Conservation (phyloP, 495 filamentous ascomycete species). For the Tuber melanosporum region DNA sequence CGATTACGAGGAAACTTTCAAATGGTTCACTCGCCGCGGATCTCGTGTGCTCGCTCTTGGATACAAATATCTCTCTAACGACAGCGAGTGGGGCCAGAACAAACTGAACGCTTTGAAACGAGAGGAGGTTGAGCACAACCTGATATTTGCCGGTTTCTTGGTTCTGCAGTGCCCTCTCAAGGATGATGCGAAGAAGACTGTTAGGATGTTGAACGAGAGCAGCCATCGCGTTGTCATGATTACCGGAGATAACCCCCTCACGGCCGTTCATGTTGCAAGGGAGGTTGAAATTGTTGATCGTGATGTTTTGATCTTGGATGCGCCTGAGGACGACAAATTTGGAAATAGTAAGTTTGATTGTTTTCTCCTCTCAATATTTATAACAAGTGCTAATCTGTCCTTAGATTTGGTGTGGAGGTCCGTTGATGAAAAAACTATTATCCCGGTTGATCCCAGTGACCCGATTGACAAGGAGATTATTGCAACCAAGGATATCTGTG, state of each 20-base stretch:
- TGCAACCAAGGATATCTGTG: slow-evolving; percentile 82
- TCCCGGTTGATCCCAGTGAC: slow-evolving; percentile 78
- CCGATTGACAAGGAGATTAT: slow-evolving; percentile 77
- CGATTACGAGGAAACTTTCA: slow-evolving; percentile 96
- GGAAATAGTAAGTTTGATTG: slow-evolving; percentile 48
- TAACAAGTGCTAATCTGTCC: slow-evolving; percentile 6
- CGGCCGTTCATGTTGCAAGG: slow-evolving; percentile 88
- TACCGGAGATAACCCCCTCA: slow-evolving; percentile 95
- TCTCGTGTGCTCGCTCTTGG: slow-evolving; percentile 88
- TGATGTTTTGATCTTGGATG: slow-evolving; percentile 88
- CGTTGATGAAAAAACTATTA: slow-evolving; percentile 80
- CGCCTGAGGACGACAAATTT: slow-evolving; percentile 81
- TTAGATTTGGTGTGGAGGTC: slow-evolving; percentile 81
- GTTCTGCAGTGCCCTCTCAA: slow-evolving; percentile 94
- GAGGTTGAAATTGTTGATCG: slow-evolving; percentile 97
- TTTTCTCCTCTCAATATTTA: background rate
- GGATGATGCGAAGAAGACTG: slow-evolving; percentile 86
- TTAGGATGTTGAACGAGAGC: slow-evolving; percentile 97
- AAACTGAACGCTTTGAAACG: slow-evolving; percentile 88
- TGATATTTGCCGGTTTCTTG: slow-evolving; percentile 90
- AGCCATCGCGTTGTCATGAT: slow-evolving; percentile 99
- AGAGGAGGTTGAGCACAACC: slow-evolving; percentile 78
- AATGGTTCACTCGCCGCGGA: slow-evolving; percentile 92
- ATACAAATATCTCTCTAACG: slow-evolving; percentile 79
- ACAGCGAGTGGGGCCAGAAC: slow-evolving; percentile 69